Base-by-base conservation (phyloP, 2,329 filamentous ascomycete genomes). In the Trichoderma polysporum region DNA sequence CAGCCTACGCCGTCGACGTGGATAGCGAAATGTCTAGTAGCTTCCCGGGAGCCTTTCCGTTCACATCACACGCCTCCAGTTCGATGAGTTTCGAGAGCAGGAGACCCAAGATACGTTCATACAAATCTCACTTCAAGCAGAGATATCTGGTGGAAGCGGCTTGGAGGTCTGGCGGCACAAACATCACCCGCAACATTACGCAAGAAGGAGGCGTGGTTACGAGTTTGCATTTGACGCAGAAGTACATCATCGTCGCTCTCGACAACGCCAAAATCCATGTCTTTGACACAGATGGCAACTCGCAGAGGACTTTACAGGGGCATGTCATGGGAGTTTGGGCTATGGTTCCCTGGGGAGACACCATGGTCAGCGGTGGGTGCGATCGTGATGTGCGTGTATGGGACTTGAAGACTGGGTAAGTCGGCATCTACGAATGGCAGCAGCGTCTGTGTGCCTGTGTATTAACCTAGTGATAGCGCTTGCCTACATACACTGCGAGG, bases 271-370 rank as follows among this genome's bases (percentile, higher is more conserved):
- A 96, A 82, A 99, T 99, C 53, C 95, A 99, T 78, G 94, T 99
- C 29, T 99, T 98, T 76, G 92, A 98, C 77, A 94, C 93, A 0
- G 88, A 95, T 71, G 95, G 95, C 37, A 90, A 93, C 72, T 89
- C 93, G 70, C 89, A 97, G 73, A 92, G 93, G 76, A 97, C 93
- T 2, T 82, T 99, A 31, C 91, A 95, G 75, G 95, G 95, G 12
- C 95, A 99, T 80, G 92, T 98, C 52, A 99, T 99, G 95, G 95
- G 95, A 47, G 95, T 99, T 22, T 99, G 95, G 95, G 95, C 95
- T 57, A 98, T 99, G 94, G 93, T 99, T 27, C 95, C 95, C 7
- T 97, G 94, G 92, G 94, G 92, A 68, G 94, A 99, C 77, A 91
- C 92, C 62, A 85, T 99, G 69, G 95, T 99, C 68, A 97, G 93